Conservation (phyloP, 108 stramenopile genomes). For the Cyclotella sp. region DNA sequence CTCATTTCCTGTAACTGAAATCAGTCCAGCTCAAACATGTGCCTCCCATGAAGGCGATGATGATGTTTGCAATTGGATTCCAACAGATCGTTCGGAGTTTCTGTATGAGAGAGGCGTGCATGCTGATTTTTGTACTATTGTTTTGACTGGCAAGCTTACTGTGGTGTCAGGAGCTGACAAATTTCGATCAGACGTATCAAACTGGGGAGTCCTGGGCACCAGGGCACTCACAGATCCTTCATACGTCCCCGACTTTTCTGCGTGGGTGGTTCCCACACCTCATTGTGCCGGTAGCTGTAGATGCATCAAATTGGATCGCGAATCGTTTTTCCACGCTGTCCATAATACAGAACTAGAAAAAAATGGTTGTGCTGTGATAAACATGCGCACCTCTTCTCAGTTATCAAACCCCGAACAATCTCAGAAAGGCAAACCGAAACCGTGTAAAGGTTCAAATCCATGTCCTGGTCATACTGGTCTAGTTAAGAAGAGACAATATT, state of each 20-base stretch:
- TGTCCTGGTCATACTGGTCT: neutral
- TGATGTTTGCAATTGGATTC: conserved; percentile 34
- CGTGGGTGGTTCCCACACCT: conserved; percentile 69
- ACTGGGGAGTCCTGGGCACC: conserved; percentile 88
- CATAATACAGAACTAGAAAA: conserved; percentile 81
- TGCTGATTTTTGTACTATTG: conserved; percentile 75
- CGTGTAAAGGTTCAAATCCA: neutral
- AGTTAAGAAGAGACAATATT: neutral
- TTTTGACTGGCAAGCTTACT: conserved; percentile 85
- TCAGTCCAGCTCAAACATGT: conserved; percentile 51
- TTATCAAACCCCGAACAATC: neutral
- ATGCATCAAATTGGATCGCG: conserved; percentile 65
- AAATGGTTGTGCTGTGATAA: conserved; percentile 3
- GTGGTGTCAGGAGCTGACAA: conserved; percentile 87
- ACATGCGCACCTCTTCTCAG: neutral
- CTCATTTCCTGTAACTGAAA: conserved; percentile 63
- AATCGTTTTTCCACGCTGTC: conserved; percentile 65
- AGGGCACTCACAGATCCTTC: conserved; percentile 61
- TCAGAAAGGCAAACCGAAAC: neutral
- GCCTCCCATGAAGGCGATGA: conserved; percentile 21
- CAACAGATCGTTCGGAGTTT: conserved; percentile 62
- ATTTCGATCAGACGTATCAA: conserved; percentile 84
- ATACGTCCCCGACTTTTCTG: conserved; percentile 85
- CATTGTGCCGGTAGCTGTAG: conserved; percentile 67
- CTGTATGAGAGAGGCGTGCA: conserved; percentile 74